Conservation (phyloP, 495 filamentous ascomycete species). For the Clavariopsis aquatica region DNA sequence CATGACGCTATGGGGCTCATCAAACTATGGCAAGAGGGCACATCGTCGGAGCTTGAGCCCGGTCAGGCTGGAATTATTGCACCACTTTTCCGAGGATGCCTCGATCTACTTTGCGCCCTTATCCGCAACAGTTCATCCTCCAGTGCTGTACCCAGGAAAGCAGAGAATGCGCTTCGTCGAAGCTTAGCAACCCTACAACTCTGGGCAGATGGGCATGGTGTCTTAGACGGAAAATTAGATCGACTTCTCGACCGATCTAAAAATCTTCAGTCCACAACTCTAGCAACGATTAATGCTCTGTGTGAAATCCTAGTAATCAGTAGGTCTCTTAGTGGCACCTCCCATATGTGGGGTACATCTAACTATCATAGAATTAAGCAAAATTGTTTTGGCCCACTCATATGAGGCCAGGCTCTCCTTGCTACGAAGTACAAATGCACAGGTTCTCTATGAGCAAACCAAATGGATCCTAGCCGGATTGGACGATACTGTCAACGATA, state of each 20-base stretch:
- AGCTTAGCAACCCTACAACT: constrained; percentile 11
- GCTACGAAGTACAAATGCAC: background rate
- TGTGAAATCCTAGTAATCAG: constrained; percentile 6
- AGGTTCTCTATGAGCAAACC: constrained; percentile 12
- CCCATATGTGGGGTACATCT: background rate
- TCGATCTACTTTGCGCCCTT: constrained; percentile 11
- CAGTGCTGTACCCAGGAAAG: background rate
- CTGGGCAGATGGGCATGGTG: constrained; percentile 22
- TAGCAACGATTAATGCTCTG: constrained; percentile 13
- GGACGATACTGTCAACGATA: constrained; percentile 3
- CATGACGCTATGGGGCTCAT: background rate
- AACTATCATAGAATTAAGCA: constrained; percentile 12
- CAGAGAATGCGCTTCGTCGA: constrained; percentile 4
- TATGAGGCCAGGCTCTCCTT: background rate
- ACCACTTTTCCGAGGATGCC: constrained; percentile 1
- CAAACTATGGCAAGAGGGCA: constrained; percentile 4
- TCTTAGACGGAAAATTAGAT: constrained; percentile 12
- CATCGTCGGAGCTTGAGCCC: background rate
- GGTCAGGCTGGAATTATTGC: constrained; percentile 18
- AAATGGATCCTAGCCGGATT: constrained; percentile 5
- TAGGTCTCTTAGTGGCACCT: background rate
- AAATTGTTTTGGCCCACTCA: background rate
- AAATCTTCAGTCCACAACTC: constrained; percentile 2
- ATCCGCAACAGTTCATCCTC: background rate
- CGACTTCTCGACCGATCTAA: constrained; percentile 9